These are phyloP conservation scores for Aspergillus ochraceoroseus DNA, from an alignment of 2,329 filamentous ascomycete species.

Conservation along the genomic window DNA sequence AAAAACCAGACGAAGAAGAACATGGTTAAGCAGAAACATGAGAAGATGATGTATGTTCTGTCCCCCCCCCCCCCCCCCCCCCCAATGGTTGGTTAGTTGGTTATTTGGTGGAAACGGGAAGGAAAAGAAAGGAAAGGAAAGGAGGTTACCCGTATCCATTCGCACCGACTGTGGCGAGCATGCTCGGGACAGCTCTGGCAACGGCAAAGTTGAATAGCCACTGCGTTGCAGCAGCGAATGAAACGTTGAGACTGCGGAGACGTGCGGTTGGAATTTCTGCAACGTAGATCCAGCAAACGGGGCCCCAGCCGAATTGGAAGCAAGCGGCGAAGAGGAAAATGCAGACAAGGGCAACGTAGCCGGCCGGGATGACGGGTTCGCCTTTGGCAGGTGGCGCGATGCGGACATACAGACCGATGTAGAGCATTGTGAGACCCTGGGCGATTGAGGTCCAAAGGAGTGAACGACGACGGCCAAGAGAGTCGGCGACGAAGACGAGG, in stretches of 20 bases:
- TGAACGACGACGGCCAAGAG: constrained; percentile 35
- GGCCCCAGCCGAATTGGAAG: constrained; percentile 68
- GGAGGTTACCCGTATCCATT: constrained; percentile 47
- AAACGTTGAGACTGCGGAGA: constrained; percentile 62
- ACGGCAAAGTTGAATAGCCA: constrained; percentile 73
- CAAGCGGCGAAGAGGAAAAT: constrained; percentile 68
- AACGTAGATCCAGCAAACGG: constrained; percentile 68
- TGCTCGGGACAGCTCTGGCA: constrained; percentile 61
- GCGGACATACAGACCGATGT: constrained; percentile 53
- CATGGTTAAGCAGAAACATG: constrained; percentile 61
- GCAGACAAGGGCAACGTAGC: constrained; percentile 65
- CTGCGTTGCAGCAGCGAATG: constrained; percentile 63
- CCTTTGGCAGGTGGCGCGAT: constrained; percentile 47
- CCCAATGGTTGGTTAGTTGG: neutral
- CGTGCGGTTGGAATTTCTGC: constrained; percentile 65
- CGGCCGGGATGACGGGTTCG: constrained; percentile 56
- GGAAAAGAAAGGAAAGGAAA: constrained; percentile 20
- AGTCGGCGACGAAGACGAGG: constrained; percentile 37
- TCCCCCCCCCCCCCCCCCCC: too few species aligned
- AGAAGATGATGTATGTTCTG: constrained; percentile 66
- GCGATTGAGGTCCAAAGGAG: constrained; percentile 35
- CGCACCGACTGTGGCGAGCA: constrained; percentile 55
- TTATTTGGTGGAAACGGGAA: neutral
- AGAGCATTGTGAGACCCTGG: constrained; percentile 39
- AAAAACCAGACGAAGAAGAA: constrained; percentile 62